A percentile compares a stretch with the other conserved stretches of the same genome.
Evolutionary conservation across 1,284 basidiomycete species (phyloP).

Genomic region (Cryptococcus hybrid): DNA sequence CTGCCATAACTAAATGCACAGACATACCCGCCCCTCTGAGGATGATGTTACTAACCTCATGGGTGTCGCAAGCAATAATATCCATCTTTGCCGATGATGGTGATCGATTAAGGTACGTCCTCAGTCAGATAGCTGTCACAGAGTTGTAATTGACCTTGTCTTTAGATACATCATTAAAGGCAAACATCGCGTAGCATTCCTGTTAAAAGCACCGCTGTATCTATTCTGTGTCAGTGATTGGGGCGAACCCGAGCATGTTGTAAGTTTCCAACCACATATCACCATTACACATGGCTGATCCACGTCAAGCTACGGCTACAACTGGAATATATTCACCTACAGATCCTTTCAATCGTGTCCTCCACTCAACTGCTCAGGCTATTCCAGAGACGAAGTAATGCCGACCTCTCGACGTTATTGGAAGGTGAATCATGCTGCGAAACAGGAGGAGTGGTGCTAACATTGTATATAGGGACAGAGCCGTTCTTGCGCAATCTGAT

Average conservation of each 20-base stretch:
- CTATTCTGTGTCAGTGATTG: conserved; percentile 85
- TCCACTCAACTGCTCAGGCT: conserved; percentile 77
- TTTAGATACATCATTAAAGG: conserved; percentile 27
- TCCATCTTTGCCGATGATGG: conserved; percentile 78
- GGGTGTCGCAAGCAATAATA: conserved; percentile 90
- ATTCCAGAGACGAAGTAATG: conserved; percentile 85
- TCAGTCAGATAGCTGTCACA: too few relatives aligned
- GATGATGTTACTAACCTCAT: conserved; percentile 74
- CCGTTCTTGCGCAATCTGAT: conserved; percentile 71
- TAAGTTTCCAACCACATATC: conserved; percentile 54
- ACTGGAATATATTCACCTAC: conserved; percentile 90
- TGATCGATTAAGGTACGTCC: conserved; percentile 66
- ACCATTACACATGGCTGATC: not conserved
- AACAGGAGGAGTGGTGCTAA: not conserved
- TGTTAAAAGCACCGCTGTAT: conserved; percentile 83
- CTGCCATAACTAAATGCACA: conserved; percentile 3
- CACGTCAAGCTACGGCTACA: conserved; percentile 75
- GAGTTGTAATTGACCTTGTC: not conserved
- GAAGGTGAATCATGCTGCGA: conserved; percentile 58
- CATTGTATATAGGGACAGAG: conserved; percentile 64
- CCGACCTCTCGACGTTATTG: conserved; percentile 80
- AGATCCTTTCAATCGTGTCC: conserved; percentile 86
- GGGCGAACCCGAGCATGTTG: conserved; percentile 91
- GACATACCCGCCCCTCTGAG: conserved; percentile 32
- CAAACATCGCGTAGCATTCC: conserved; percentile 80